Conservation (phyloP, 1,139 yeast genomes). For the Saccharomycopsis phalli region DNA sequence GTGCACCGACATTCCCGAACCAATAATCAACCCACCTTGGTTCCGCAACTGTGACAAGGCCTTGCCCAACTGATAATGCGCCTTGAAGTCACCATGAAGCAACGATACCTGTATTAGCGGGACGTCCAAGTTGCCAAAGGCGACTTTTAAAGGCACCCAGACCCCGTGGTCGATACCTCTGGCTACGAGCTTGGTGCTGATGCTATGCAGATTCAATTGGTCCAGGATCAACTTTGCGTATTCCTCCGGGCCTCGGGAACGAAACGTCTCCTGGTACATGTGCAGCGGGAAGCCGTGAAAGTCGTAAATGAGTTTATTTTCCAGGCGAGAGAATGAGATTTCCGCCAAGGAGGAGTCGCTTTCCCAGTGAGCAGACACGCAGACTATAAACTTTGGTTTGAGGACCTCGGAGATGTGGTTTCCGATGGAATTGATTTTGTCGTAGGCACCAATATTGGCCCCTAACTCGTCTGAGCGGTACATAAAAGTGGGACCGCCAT, state of each 20-base stretch:
- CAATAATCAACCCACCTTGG: slow-evolving; percentile 42
- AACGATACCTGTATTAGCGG: slow-evolving; percentile 63
- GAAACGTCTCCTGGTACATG: slow-evolving; percentile 57
- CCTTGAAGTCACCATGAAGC: slow-evolving; percentile 36
- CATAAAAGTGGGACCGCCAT: slow-evolving; percentile 75
- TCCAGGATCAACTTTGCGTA: slow-evolving; percentile 39
- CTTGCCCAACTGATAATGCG: slow-evolving; percentile 49
- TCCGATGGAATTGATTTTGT: slow-evolving; percentile 43
- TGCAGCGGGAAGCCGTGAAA: slow-evolving; percentile 61
- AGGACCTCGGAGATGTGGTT: slow-evolving; percentile 35
- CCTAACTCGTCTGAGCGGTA: slow-evolving; percentile 35
- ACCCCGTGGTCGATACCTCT: slow-evolving; percentile 78
- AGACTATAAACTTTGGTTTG: slow-evolving; percentile 57
- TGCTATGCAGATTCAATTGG: slow-evolving; percentile 29
- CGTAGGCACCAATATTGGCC: slow-evolving; percentile 53
- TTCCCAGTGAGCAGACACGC: slow-evolving; percentile 76
- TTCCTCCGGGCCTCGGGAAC: slow-evolving; percentile 34
- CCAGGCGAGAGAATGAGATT: slow-evolving; percentile 12
- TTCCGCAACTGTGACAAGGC: slow-evolving; percentile 43
- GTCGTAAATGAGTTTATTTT: slow-evolving; percentile 48
- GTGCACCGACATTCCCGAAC: slow-evolving; percentile 77
- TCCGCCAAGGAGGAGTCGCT: neutral
- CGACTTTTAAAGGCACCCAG: slow-evolving; percentile 74
- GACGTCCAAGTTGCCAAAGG: slow-evolving; percentile 42
- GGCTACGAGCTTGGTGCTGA: slow-evolving; percentile 34